Conservation (phyloP, 2,329 filamentous ascomycete species). For the Curvularia sp. region DNA sequence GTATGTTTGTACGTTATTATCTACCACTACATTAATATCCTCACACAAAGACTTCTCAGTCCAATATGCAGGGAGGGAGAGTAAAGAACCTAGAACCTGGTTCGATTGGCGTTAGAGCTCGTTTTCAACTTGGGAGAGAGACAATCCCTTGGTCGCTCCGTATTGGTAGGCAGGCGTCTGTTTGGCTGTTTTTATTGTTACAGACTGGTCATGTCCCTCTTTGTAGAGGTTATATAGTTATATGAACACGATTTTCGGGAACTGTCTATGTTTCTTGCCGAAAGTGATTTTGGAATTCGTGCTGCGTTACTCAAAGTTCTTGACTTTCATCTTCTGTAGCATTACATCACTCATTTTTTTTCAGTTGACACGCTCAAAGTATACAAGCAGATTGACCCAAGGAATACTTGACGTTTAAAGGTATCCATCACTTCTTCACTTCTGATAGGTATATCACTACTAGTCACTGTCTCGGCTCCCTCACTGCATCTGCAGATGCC, state of each 20-base stretch:
- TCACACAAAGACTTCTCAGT: neutral
- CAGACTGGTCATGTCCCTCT: neutral
- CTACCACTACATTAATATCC: neutral
- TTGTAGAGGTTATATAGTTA: neutral
- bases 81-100: neutral
- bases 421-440: neutral
- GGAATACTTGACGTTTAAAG: neutral
- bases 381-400: neutral
- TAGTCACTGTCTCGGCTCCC: neutral
- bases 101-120: neutral
- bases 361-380: neutral
- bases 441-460: conserved; percentile 4
- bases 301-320: neutral
- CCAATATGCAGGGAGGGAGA: neutral
- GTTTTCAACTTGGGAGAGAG: neutral
- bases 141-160: neutral
- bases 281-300: neutral
- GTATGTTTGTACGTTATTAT: neutral
- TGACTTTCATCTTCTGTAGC: neutral
- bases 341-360: neutral
- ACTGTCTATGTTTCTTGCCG: neutral
- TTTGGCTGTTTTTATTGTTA: neutral
- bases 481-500: neutral
- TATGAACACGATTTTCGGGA: neutral
- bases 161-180: neutral